Percentiles rank a stretch among this genome's conserved stretches.
Evolutionary conservation across 208 protist species (phyloP).

Genomic region (Leishmania lainsoni): DNA sequence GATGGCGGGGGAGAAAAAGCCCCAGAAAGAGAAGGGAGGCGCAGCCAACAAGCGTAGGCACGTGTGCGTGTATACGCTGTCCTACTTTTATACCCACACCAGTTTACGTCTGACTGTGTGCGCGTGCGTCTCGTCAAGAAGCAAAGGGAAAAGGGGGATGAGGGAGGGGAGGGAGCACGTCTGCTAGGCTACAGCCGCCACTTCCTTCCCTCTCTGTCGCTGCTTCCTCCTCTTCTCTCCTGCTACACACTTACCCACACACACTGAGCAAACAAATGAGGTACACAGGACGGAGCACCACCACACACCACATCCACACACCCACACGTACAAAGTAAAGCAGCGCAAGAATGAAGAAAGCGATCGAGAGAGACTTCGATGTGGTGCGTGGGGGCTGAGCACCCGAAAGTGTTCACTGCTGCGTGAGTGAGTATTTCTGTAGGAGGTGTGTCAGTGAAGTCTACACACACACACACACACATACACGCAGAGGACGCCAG

Average conservation of each 20-base stretch:
- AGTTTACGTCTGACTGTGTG: no score
- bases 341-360: neutral
- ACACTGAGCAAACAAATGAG: neutral
- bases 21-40: neutral
- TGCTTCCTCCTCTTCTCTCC: neutral
- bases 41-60: neutral
- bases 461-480: neutral
- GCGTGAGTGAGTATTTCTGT: neutral
- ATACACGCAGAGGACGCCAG: neutral
- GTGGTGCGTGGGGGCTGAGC: neutral
- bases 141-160: neutral
- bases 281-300: neutral
- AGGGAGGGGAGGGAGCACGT: neutral
- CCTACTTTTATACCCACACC: neutral
- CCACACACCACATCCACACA: neutral
- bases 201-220: neutral
- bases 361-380: neutral
- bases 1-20: neutral
- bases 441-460: neutral
- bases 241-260: neutral
- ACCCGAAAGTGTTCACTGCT: neutral
- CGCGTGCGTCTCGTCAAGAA: neutral
- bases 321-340: neutral
- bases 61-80: conserved; percentile 4
- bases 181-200: neutral